These are phyloP conservation scores for Gleditsia sinensis DNA, from an alignment of 306 rosid genomes.

Conservation along the genomic window DNA sequence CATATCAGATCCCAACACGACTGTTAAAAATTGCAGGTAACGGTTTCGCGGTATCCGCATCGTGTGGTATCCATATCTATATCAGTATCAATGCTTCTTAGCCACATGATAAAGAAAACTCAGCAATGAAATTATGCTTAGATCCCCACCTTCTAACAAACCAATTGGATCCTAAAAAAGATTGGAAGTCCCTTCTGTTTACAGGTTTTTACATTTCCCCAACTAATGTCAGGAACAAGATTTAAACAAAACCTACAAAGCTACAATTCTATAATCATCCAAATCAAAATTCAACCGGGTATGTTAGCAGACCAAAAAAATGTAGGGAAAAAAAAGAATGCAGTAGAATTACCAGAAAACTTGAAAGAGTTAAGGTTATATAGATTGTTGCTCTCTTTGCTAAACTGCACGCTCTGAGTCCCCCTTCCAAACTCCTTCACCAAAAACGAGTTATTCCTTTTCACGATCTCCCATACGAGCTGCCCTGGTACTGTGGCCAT, in stretches of 20 bases:
- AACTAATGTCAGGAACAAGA: background rate
- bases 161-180: background rate
- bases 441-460: constrained; percentile 81
- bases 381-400: constrained; percentile 84
- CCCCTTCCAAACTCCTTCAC: constrained; percentile 86
- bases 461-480: constrained; percentile 91
- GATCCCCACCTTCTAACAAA: background rate
- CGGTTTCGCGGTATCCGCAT: too few relatives aligned
- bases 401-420: constrained; percentile 77
- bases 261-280: background rate
- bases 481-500: constrained; percentile 89
- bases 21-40: too few relatives aligned
- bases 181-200: background rate
- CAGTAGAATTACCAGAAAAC: constrained; percentile 59
- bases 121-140: background rate
- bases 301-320: background rate
- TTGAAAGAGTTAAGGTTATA: constrained; percentile 78
- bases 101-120: too few relatives aligned
- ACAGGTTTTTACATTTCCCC: background rate
- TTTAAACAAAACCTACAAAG: background rate
- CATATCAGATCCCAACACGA: too few relatives aligned
- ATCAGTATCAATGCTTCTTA: too few relatives aligned
- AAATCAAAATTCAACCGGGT: background rate
- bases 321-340: background rate
- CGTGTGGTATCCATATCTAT: too few relatives aligned